These are phyloP conservation scores for Volvox carteri DNA, from an alignment of 163 green algal species.

Conservation along the genomic window DNA sequence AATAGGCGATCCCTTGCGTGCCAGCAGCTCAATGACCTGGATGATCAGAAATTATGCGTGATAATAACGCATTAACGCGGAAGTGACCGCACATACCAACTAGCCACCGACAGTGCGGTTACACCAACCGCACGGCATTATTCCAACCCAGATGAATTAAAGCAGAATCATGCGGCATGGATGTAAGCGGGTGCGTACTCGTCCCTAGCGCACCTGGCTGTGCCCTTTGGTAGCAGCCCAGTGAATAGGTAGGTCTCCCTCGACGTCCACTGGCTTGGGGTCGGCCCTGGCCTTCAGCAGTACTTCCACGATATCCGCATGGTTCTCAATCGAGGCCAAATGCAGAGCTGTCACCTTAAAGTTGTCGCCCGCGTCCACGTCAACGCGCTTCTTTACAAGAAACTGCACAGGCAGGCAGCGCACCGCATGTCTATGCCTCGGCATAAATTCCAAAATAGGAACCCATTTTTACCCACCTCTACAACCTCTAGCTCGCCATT, in stretches of 20 bases:
- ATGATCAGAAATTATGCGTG: too few species aligned
- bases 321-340: constrained; percentile 67
- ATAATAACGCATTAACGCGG: too few species aligned
- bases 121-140: too few species aligned
- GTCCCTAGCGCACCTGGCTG: constrained; percentile 44
- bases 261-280: constrained; percentile 57
- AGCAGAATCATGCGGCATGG: too few species aligned
- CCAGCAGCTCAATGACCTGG: constrained; percentile 71
- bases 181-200: neutral
- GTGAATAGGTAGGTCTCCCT: constrained; percentile 72
- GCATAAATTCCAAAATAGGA: too few species aligned
- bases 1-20: constrained; percentile 61
- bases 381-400: constrained; percentile 64
- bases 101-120: too few species aligned
- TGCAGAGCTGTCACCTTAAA: constrained; percentile 71
- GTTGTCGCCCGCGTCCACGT: constrained; percentile 73
- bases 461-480: too few species aligned
- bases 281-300: constrained; percentile 63
- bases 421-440: neutral
- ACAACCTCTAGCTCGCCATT: constrained; percentile 56
- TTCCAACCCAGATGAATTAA: too few species aligned
- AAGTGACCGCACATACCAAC: too few species aligned
- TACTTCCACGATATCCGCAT: constrained; percentile 59
- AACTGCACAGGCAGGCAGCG: constrained; percentile 53
- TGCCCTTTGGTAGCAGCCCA: constrained; percentile 71